phyloP scores from a whole-genome alignment of 2,329 filamentous ascomycete genomes.

The Fusarium citri region DNA sequence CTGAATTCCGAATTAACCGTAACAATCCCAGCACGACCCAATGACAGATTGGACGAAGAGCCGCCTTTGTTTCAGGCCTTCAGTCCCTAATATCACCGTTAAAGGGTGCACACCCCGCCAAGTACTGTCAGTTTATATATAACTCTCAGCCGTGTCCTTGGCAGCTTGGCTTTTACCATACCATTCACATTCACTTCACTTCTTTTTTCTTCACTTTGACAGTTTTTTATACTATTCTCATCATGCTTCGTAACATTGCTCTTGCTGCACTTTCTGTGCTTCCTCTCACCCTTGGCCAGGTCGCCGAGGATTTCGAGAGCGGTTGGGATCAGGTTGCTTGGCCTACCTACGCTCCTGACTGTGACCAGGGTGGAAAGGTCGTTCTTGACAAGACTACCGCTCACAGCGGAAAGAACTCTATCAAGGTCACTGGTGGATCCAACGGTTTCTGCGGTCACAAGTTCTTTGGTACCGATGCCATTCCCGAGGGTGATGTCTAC shows the following conservation, averaged over 20 bases:
- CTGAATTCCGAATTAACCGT: conserved; percentile 26
- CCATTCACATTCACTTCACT: conserved; percentile 8
- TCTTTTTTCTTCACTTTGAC: not conserved
- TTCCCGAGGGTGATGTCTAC: conserved; percentile 68
- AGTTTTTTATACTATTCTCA: not conserved
- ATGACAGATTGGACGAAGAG: conserved; percentile 5
- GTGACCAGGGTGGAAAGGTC: conserved; percentile 69
- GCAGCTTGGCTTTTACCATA: conserved; percentile 7
- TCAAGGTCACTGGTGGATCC: conserved; percentile 61
- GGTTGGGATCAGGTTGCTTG: conserved; percentile 69
- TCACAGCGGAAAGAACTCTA: conserved; percentile 67
- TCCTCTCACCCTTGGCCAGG: conserved; percentile 62
- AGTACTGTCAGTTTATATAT: conserved; percentile 3
- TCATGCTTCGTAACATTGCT: conserved; percentile 54
- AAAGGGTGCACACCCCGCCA: not conserved
- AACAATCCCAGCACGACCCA: conserved; percentile 4
- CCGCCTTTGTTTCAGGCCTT: conserved; percentile 21
- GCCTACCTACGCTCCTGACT: conserved; percentile 69
- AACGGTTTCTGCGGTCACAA: conserved; percentile 69
- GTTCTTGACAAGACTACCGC: conserved; percentile 67
- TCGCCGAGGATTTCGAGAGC: conserved; percentile 67
- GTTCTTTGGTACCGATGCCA: conserved; percentile 68
- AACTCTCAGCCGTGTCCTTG: conserved; percentile 11
- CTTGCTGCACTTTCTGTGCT: conserved; percentile 59
- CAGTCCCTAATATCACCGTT: conserved; percentile 21